Percentiles rank a stretch among this genome's conserved stretches.
Conservation (phyloP, 129 eudicot species). For the Tagetes erecta region DNA sequence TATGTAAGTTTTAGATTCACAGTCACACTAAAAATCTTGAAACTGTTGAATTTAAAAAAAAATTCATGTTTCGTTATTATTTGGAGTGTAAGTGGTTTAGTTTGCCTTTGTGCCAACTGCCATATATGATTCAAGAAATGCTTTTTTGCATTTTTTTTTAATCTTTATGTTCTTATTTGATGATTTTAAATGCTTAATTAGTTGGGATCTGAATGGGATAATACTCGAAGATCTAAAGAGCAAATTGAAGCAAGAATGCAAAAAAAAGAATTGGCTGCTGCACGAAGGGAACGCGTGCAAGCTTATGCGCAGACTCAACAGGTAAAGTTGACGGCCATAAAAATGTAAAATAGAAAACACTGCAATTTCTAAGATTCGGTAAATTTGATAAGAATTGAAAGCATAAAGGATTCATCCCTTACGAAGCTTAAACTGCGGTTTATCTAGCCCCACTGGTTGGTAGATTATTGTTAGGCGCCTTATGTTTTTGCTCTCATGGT, state of each 20-base stretch:
- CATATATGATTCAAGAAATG: not conserved
- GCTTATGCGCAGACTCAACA: slow-evolving; percentile 49
- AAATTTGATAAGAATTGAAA: not conserved
- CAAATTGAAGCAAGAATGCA: slow-evolving; percentile 33
- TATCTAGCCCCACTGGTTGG: not conserved
- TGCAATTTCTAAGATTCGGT: not conserved
- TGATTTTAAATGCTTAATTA: slow-evolving; percentile 12
- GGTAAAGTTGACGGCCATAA: slow-evolving; percentile 22
- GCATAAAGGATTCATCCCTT: not conserved
- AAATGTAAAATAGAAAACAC: not conserved
- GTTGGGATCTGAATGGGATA: slow-evolving; percentile 35
- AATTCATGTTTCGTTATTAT: not conserved
- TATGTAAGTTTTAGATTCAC: slow-evolving; percentile 17
- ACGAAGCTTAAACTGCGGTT: not conserved
- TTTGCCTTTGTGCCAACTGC: not conserved
- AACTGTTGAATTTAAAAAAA: not conserved
- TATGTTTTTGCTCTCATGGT: not conserved
- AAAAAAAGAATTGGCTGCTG: slow-evolving; percentile 32
- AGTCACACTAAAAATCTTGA: not conserved
- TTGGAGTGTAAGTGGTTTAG: not conserved
- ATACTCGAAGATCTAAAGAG: slow-evolving; percentile 40
- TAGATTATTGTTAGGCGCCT: not conserved
- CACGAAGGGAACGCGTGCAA: slow-evolving; percentile 41
- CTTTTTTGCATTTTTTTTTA: not conserved
- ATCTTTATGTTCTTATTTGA: not conserved